phyloP scores from a whole-genome alignment of 257 asterid genomes.

The Catharanthus roseus region DNA sequence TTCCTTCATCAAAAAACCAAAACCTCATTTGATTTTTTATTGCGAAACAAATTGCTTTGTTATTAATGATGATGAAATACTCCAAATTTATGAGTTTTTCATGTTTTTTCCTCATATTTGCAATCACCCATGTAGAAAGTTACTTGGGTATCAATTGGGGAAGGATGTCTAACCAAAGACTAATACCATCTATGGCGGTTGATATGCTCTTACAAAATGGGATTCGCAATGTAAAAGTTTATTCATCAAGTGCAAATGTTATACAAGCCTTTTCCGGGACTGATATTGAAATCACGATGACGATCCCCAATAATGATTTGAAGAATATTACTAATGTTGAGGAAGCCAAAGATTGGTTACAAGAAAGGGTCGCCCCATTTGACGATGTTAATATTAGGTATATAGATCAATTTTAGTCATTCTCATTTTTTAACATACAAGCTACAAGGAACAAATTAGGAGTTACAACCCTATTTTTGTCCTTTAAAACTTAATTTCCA shows the following conservation, averaged over 20 bases:
- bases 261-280: slow-evolving; percentile 5
- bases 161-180: background rate
- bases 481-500: too few relatives aligned
- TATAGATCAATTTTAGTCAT: too few relatives aligned
- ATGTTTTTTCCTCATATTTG: background rate
- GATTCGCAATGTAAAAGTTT: slow-evolving; percentile 9
- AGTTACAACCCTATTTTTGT: too few relatives aligned
- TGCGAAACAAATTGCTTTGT: too few relatives aligned
- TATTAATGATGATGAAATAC: background rate
- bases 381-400: background rate
- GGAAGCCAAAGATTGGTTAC: background rate
- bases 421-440: too few relatives aligned
- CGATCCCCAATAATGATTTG: background rate
- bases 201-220: slow-evolving; percentile 14
- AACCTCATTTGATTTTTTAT: too few relatives aligned
- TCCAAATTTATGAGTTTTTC: background rate
- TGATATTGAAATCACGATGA: background rate
- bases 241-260: slow-evolving; percentile 8
- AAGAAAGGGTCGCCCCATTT: background rate
- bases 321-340: accelerated
- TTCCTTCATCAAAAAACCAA: too few relatives aligned
- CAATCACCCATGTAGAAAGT: background rate
- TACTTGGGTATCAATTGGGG: background rate
- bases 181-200: slow-evolving; percentile 21
- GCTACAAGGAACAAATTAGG: too few relatives aligned